Percentiles rank a stretch among this genome's conserved stretches.
Conservation (phyloP, 495 filamentous ascomycete species). For the Aspergillus ellipticus region DNA sequence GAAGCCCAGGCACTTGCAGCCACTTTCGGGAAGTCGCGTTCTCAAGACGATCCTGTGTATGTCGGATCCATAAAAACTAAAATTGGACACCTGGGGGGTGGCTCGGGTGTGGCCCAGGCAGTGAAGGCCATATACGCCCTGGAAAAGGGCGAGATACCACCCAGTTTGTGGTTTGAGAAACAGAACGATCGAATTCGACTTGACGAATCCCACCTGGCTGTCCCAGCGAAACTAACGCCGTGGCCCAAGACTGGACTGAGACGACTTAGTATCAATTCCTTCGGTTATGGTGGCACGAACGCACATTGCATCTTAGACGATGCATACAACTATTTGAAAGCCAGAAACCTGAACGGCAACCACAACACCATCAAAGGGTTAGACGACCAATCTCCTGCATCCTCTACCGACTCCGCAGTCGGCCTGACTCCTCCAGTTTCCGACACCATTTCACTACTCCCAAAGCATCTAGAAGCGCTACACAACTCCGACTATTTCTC, state of each 20-base stretch:
- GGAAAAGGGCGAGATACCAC: constrained; percentile 13
- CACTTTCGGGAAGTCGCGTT: background rate
- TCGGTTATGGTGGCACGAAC: constrained; percentile 32
- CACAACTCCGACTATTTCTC: too few relatives aligned
- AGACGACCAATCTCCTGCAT: too few relatives aligned
- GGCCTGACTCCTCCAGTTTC: too few relatives aligned
- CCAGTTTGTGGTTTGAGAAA: constrained; percentile 46
- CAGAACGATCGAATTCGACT: constrained; percentile 35
- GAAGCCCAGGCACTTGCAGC: background rate
- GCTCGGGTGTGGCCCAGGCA: constrained; percentile 51
- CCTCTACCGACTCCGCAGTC: too few relatives aligned
- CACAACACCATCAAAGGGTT: too few relatives aligned
- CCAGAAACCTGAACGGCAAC: too few relatives aligned
- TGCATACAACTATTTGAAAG: constrained; percentile 14
- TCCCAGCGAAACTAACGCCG: constrained; percentile 1
- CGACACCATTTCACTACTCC: too few relatives aligned
- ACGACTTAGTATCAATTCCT: constrained; percentile 28
- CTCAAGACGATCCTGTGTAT: background rate
- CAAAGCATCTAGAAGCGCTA: too few relatives aligned
- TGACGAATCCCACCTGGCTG: background rate
- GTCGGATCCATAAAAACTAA: constrained; percentile 45
- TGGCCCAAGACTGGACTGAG: constrained; percentile 22
- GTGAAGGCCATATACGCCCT: constrained; percentile 42
- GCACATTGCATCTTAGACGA: constrained; percentile 32
- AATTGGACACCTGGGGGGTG: constrained; percentile 47